Conservation (phyloP, 352 stramenopile genomes). For the Pilasporangium apinafurcum region DNA sequence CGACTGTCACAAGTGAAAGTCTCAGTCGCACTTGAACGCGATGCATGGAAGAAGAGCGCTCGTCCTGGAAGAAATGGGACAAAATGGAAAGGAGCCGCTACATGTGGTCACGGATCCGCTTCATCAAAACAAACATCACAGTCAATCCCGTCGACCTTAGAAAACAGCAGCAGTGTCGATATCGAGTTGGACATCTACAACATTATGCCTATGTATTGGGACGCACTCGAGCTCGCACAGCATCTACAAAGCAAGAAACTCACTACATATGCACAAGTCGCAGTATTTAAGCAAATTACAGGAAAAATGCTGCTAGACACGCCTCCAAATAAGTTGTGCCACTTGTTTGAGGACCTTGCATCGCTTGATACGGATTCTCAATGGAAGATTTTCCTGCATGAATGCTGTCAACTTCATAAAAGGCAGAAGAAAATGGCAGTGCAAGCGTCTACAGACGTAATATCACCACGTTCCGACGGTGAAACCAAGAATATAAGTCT, state of each 20-base stretch:
- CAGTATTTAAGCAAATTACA: conserved; percentile 58
- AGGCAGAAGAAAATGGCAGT: conserved; percentile 36
- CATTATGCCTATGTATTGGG: conserved; percentile 44
- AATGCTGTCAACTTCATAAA: conserved; percentile 32
- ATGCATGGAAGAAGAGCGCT: conserved; percentile 45
- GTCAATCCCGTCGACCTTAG: not conserved
- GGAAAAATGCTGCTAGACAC: conserved; percentile 51
- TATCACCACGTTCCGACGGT: not conserved
- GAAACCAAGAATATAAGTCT: not conserved
- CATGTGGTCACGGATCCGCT: conserved; percentile 1
- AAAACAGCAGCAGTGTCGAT: not conserved
- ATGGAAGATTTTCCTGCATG: conserved; percentile 43
- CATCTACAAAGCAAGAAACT: conserved; percentile 43
- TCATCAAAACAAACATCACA: not conserved
- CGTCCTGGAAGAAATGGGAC: conserved; percentile 41
- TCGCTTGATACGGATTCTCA: conserved; percentile 19
- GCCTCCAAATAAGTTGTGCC: conserved; percentile 24
- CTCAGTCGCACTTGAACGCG: conserved; percentile 37
- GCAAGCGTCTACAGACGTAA: not conserved
- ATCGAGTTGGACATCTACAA: conserved; percentile 6
- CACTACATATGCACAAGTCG: conserved; percentile 32
- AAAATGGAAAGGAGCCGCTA: conserved; percentile 55
- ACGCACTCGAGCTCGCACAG: conserved; percentile 53
- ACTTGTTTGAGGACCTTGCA: conserved; percentile 27
- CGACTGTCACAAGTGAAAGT: conserved; percentile 50